Conservation (phyloP, 805 yeast genomes). For the Debaryomyces prosopidis region DNA sequence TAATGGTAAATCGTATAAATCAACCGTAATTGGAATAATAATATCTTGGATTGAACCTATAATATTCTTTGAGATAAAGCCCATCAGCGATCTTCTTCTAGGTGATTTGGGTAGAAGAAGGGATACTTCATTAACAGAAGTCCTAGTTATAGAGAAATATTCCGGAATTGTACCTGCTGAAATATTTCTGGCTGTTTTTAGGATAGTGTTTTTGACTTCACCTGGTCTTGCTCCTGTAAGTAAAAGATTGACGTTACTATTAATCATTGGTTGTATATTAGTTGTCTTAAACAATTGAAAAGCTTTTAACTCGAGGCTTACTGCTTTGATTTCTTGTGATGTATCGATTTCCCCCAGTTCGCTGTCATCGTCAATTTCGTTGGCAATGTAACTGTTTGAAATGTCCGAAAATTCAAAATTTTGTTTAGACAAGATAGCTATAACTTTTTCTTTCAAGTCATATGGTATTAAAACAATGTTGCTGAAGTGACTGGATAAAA, state of each 20-base stretch:
- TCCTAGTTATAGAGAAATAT: constrained; percentile 54
- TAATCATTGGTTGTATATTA: constrained; percentile 46
- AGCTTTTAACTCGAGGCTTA: constrained; percentile 30
- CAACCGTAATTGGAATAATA: constrained; percentile 57
- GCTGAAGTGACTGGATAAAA: constrained; percentile 61
- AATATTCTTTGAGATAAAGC: constrained; percentile 41
- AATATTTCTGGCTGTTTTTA: constrained; percentile 42
- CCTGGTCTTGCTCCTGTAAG: constrained; percentile 62
- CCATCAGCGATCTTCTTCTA: constrained; percentile 33
- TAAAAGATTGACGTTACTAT: constrained; percentile 40
- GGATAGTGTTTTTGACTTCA: constrained; percentile 41
- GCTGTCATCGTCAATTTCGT: not conserved
- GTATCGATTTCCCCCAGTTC: not conserved
- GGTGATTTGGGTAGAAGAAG: constrained; percentile 46
- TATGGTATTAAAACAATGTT: constrained; percentile 64
- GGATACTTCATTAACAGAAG: constrained; percentile 52
- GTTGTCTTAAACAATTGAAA: constrained; percentile 36
- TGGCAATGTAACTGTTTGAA: constrained; percentile 41
- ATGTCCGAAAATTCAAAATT: constrained; percentile 46
- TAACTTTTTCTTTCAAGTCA: constrained; percentile 43
- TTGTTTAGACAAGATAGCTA: constrained; percentile 42
- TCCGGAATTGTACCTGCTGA: constrained; percentile 33
- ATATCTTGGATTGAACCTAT: constrained; percentile 60
- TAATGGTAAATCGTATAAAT: constrained; percentile 52
- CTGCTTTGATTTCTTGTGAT: not conserved